Conservation (phyloP, 257 asterid genomes). For the Solanum rostratum region DNA sequence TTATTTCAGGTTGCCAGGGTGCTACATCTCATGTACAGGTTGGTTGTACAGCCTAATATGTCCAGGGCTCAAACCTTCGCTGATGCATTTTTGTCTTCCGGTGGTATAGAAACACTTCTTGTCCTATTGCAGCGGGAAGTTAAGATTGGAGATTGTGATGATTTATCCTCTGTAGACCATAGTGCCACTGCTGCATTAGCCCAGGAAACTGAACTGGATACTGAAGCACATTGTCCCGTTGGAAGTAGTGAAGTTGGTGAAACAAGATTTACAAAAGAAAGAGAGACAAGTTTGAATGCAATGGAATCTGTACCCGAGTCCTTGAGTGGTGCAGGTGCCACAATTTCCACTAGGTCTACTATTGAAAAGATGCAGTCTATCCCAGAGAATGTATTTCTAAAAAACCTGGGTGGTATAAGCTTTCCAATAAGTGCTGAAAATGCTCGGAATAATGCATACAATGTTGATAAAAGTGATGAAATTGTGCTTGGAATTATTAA, state of each 20-base stretch:
- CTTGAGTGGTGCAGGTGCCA: slow-evolving; percentile 2
- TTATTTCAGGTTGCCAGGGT: slow-evolving; percentile 88
- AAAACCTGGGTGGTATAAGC: slow-evolving; percentile 78
- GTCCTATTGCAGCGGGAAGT: slow-evolving; percentile 95
- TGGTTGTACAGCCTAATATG: slow-evolving; percentile 88
- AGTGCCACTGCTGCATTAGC: slow-evolving; percentile 24
- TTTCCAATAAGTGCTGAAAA: slow-evolving; percentile 83
- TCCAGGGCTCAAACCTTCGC: slow-evolving; percentile 85
- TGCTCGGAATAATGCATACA: slow-evolving; percentile 92
- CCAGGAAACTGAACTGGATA: slow-evolving; percentile 28
- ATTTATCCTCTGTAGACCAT: slow-evolving; percentile 30
- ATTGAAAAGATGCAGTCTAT: slow-evolving; percentile 49
- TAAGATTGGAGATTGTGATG: slow-evolving; percentile 67
- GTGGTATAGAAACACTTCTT: slow-evolving; percentile 96
- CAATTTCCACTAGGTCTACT: slow-evolving; percentile 23
- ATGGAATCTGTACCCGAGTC: slow-evolving; percentile 28
- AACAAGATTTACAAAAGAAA: slow-evolving; percentile 25
- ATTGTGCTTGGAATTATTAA: slow-evolving; percentile 70
- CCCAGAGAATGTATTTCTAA: slow-evolving; percentile 46
- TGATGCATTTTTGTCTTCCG: slow-evolving; percentile 82
- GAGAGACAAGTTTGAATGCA: slow-evolving; percentile 32
- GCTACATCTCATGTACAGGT: slow-evolving; percentile 79
- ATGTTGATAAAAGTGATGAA: slow-evolving; percentile 83
- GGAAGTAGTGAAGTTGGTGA: slow-evolving; percentile 22
- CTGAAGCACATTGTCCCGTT: slow-evolving; percentile 14